Evolutionary conservation across 257 asterid genomes (phyloP).

Genomic region (Solanum virginianum): DNA sequence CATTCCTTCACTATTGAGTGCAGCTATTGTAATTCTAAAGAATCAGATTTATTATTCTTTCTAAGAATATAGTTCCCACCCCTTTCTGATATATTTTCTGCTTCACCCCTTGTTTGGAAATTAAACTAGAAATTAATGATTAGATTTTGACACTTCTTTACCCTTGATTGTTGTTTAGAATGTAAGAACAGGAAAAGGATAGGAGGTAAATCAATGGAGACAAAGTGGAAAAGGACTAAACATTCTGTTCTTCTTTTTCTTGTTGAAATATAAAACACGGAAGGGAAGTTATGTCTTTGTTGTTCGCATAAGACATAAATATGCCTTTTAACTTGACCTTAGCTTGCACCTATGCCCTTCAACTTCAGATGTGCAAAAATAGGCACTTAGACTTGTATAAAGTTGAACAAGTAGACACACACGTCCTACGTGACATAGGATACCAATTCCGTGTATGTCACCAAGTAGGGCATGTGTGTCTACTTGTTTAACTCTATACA

Average conservation of each 20-base stretch:
- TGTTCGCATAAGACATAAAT: too few relatives aligned
- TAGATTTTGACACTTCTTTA: background rate
- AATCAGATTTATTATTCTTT: background rate
- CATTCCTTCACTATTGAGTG: background rate
- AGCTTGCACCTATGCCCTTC: too few relatives aligned
- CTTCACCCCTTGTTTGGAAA: background rate
- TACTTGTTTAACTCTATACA: too few relatives aligned
- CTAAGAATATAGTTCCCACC: background rate
- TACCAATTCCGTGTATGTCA: too few relatives aligned
- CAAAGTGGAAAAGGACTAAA: background rate
- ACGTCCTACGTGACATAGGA: too few relatives aligned
- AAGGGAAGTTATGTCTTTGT: background rate
- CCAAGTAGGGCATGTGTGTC: too few relatives aligned
- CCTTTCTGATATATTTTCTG: background rate
- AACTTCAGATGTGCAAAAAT: too few relatives aligned
- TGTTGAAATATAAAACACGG: background rate
- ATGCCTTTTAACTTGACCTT: too few relatives aligned
- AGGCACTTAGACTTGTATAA: too few relatives aligned
- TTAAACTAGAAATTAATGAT: background rate
- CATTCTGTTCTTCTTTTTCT: background rate
- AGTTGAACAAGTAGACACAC: too few relatives aligned
- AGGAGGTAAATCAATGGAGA: background rate
- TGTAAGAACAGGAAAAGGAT: background rate
- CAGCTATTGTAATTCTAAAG: background rate
- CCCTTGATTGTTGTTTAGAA: background rate